phyloP scores from a whole-genome alignment of 2,329 filamentous ascomycete genomes.

The Emericellopsis cladophorae region DNA sequence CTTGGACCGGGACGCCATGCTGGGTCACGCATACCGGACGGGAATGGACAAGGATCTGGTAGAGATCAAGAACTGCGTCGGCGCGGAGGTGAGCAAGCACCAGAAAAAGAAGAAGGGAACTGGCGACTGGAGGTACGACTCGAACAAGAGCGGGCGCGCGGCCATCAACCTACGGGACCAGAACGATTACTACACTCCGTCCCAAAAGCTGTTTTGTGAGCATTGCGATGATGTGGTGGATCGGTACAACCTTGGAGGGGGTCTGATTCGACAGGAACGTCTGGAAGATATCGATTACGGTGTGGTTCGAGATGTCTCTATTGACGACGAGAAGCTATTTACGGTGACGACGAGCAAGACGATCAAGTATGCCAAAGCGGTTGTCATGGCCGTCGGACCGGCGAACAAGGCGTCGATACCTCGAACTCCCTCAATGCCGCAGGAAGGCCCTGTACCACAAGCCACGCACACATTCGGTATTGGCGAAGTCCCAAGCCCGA shows the following conservation, averaged over 20 bases:
- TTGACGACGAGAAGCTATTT: conserved; percentile 45
- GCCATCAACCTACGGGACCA: conserved; percentile 54
- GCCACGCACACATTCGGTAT: conserved; percentile 55
- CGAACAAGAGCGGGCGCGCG: conserved; percentile 23
- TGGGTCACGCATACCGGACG: conserved; percentile 53
- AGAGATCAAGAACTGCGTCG: conserved; percentile 63
- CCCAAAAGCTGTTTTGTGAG: conserved; percentile 45
- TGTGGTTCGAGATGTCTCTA: conserved; percentile 27
- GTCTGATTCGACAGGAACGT: conserved; percentile 47
- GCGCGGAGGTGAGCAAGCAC: conserved; percentile 72
- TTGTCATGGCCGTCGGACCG: conserved; percentile 60
- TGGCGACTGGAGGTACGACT: too few species aligned
- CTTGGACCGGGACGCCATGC: conserved; percentile 57
- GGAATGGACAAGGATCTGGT: conserved; percentile 49
- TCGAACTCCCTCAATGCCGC: conserved; percentile 18
- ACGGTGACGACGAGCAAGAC: conserved; percentile 44
- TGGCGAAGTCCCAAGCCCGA: conserved; percentile 38
- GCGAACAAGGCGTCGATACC: conserved; percentile 45
- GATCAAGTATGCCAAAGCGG: conserved; percentile 43
- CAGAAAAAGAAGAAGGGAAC: conserved; percentile 48
- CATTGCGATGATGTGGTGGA: conserved; percentile 45
- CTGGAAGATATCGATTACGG: conserved; percentile 50
- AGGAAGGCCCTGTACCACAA: conserved; percentile 18
- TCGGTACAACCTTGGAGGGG: conserved; percentile 31
- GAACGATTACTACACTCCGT: conserved; percentile 58